Evolutionary conservation across 306 rosid species (phyloP), one percentile per base, ranked within the genome.

Genomic region (Begonia masoniana): DNA sequence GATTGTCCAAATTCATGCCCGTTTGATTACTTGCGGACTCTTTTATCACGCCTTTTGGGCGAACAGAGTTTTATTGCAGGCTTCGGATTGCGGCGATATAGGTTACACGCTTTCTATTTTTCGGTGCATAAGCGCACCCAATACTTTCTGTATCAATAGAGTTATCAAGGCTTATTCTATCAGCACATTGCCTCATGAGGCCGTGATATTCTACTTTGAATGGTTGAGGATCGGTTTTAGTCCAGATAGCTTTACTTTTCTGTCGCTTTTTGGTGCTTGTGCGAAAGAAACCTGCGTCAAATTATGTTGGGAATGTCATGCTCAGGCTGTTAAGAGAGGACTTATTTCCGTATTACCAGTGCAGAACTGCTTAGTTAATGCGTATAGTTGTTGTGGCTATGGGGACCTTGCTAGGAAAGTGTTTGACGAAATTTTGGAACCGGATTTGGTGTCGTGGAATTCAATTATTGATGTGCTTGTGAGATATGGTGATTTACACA

Each of bases 361-460:
- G 58, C 75, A 66, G 59, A 82, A 87, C 71, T 74, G 78, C 35
- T 72, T 83, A 79, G 62, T 80, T 63, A 76, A 71, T 23, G 78
- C 80, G 94, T 87, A 83, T 66, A 76, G 59, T 31, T 17, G 68
- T 55, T 78, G 89, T 56, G 81, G 74, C 11, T 35, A 49, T 62
- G 51, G 71, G 52, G 62, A 51, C 55, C 41, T 70, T 54, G 78
- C 87, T 21, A 47, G 67, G 64, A 65, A 61, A 64, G 51, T 83
- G 65, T 83, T 87, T 23, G 81, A 71, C 14, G 65, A 31, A 55
- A 76, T 83, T 75, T 7, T 72, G 9, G 46, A 6, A 1, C 21
- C 62, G 68, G 88, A 82, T 71, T 60, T 65, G 67, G 86, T 78
- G 15, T 83, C 94, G 6, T 83, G 89, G 94, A 83, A 83, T 60